Evolutionary conservation across 192 early-diverging fungal genomes (phyloP), one percentile per base, ranked within the genome.

Genomic region (Phycomyces blakesleeanus): DNA sequence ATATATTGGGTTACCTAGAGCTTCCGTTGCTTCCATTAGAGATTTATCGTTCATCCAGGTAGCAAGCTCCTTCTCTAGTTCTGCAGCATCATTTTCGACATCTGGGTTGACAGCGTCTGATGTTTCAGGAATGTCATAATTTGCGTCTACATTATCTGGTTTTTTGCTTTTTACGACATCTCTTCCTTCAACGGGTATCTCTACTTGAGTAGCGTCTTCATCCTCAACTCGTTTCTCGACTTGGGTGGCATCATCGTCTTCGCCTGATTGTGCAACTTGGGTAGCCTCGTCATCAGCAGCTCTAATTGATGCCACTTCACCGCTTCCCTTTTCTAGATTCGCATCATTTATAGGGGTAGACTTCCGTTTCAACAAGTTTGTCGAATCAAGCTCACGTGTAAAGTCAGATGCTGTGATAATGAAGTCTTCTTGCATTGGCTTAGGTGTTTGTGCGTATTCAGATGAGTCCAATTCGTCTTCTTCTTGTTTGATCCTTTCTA

Each of bases 31-130:
- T 42, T 75, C 55, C 5, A 54, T 55, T 18, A 74, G 57, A 9
- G 68, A 29, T 51, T 61, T 52, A 38, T 71, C 55, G 5, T 68
- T 47, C 59, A 81, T 59, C 38, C 67, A 76, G 14, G 51, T 55
- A 1, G 52, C 63, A 65, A 78, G 64, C 18, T 76, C 77, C 21
- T 69, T 53, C 24, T 70, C 69, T 25, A 78, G 51, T 37, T 72
- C 73, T 38, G 82, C 79, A 6, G 74, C 68, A 53, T 83, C 81
- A 34, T 77, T 66, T 52, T 82, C 78, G 24, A 83, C 56, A 10
- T 80, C 67, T 1, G 74, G 55, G 24, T 18, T 38, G 34, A 37
- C 44, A 11, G 3, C 4, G 11, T 49, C 44, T 49, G n/a, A 11
- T 42, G 16, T 0, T 11, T 39, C 22, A 14, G 8, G 21, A 20